phyloP scores from a whole-genome alignment of 768 basidiomycete species.

The Auricularia sp. region DNA sequence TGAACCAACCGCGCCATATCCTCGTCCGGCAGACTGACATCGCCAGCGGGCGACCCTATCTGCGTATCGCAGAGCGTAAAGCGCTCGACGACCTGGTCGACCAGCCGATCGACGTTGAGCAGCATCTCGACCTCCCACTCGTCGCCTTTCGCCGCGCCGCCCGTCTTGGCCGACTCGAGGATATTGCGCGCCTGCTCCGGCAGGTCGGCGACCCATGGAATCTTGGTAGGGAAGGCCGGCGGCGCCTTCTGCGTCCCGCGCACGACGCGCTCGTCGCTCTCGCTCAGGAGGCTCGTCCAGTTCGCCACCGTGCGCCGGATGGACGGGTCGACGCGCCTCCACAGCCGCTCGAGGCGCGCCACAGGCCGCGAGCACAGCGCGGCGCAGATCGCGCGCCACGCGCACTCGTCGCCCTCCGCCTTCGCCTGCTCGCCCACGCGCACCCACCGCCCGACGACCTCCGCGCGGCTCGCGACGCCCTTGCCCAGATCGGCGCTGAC shows the following conservation, averaged over 20 bases:
- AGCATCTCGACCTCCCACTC: constrained; percentile 37
- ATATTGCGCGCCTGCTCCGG: constrained; percentile 32
- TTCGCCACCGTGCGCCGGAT: constrained; percentile 44
- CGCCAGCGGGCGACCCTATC: not conserved
- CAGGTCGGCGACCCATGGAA: constrained; percentile 53
- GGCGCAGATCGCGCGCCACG: constrained; percentile 64
- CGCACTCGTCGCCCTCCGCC: constrained; percentile 63
- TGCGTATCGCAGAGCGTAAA: not conserved
- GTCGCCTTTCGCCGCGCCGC: constrained; percentile 29
- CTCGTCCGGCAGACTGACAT: not conserved
- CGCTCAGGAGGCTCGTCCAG: constrained; percentile 13
- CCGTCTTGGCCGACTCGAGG: not conserved
- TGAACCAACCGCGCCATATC: not conserved
- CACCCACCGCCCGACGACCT: constrained; percentile 64
- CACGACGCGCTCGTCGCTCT: not conserved
- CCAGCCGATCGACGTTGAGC: constrained; percentile 18
- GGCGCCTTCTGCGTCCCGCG: constrained; percentile 18
- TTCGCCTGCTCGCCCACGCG: constrained; percentile 65
- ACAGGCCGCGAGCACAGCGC: constrained; percentile 68
- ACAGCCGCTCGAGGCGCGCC: constrained; percentile 67
- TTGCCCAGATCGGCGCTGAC: constrained; percentile 33
- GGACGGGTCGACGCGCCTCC: constrained; percentile 61
- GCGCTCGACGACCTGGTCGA: not conserved
- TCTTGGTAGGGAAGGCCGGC: constrained; percentile 38
- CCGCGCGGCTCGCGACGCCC: constrained; percentile 52